phyloP scores from a whole-genome alignment of 495 filamentous ascomycete species.

The Talaromyces stipitatus region DNA sequence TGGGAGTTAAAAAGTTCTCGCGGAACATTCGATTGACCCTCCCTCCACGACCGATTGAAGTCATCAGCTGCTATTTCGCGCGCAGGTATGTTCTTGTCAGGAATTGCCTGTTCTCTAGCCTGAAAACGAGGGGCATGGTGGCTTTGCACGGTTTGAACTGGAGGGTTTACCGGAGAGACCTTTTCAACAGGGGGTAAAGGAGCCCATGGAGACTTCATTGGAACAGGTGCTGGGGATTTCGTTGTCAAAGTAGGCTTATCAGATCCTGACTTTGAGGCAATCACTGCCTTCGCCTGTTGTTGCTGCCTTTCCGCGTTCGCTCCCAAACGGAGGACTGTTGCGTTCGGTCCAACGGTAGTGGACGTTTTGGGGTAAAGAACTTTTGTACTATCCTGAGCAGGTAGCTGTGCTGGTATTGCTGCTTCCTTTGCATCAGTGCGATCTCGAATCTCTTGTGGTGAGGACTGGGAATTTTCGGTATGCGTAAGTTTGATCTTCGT shows the following conservation, averaged over 20 bases:
- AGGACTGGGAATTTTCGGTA: constrained; percentile 36
- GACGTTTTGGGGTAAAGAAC: constrained; percentile 35
- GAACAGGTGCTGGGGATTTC: constrained; percentile 67
- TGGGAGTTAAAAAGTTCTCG: constrained; percentile 89
- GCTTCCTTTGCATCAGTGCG: constrained; percentile 4
- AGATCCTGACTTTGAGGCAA: constrained; percentile 57
- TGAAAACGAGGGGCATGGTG: constrained; percentile 19
- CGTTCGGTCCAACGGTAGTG: constrained; percentile 43
- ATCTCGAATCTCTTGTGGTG: constrained; percentile 11
- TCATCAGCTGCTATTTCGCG: constrained; percentile 93
- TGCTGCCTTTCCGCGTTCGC: constrained; percentile 36
- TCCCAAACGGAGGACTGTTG: constrained; percentile 45
- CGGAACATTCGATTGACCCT: constrained; percentile 52
- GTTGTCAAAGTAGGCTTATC: constrained; percentile 75
- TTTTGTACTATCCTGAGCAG: constrained; percentile 23
- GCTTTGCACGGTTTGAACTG: constrained; percentile 22
- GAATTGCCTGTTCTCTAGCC: constrained; percentile 23
- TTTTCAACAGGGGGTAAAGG: constrained; percentile 76
- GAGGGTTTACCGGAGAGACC: constrained; percentile 56
- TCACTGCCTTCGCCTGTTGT: constrained; percentile 34
- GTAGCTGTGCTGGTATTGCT: constrained; percentile 12
- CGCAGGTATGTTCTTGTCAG: constrained; percentile 33
- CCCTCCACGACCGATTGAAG: constrained; percentile 82
- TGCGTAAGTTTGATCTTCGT: constrained; percentile 81
- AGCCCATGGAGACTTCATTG: constrained; percentile 88